Percentiles rank a stretch among this genome's conserved stretches.
phyloP scores from a whole-genome alignment of 2,329 filamentous ascomycete genomes.

The Colletotrichum sp. region DNA sequence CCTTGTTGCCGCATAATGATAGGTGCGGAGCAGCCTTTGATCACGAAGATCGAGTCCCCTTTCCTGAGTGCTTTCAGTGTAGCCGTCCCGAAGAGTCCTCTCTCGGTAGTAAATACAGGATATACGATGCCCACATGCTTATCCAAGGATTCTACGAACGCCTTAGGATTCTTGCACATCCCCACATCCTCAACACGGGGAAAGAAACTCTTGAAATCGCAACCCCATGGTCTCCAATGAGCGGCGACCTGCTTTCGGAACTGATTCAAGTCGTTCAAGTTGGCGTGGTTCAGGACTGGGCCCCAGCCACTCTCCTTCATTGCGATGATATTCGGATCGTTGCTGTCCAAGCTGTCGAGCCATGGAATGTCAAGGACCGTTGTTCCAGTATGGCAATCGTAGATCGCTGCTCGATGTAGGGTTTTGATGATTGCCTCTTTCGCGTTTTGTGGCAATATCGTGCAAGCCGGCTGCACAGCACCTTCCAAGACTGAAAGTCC shows the following conservation, averaged over 20 bases:
- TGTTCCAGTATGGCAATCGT: background rate
- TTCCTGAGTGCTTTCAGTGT: background rate
- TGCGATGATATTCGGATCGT: background rate
- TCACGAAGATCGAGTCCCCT: background rate
- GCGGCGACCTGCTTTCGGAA: background rate
- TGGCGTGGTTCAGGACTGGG: conserved; percentile 2
- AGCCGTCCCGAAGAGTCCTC: background rate
- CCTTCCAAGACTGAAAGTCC: background rate
- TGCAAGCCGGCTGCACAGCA: background rate
- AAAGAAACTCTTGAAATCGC: background rate
- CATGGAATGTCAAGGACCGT: conserved; percentile 9
- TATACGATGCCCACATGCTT: conserved; percentile 9
- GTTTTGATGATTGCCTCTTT: background rate
- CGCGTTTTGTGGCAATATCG: background rate
- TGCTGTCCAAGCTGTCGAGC: background rate
- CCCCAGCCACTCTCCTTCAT: background rate
- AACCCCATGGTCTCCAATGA: background rate
- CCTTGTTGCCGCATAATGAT: background rate
- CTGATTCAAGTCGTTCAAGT: background rate
- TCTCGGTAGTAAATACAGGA: background rate
- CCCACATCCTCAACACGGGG: background rate
- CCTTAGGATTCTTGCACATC: background rate
- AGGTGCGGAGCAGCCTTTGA: conserved; percentile 2
- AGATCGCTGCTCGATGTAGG: background rate
- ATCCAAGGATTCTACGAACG: conserved; percentile 1